Base-by-base conservation (phyloP, 2,329 filamentous ascomycete genomes). In the Phoma sp. region DNA sequence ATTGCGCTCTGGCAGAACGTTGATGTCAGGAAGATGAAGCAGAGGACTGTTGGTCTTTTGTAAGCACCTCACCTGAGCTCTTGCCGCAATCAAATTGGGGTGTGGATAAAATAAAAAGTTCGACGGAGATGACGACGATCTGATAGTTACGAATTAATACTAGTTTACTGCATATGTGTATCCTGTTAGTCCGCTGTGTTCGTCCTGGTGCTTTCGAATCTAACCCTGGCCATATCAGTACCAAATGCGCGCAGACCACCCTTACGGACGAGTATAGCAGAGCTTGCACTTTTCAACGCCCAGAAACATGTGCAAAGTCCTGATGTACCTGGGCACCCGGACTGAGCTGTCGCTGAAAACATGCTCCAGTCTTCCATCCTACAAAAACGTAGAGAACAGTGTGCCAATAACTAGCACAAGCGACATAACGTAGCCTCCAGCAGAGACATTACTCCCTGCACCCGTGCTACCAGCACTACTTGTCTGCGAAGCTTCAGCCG, bases 1-100 rank as follows among this genome's bases (percentile, higher is more conserved):
- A 58, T 67, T 25, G 60, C 61, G 11, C 25, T 68, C 25, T 71
- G 68, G 68, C 58, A 71, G 55, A 66, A 71, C 11, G 66, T 71
- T 4, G 68, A 71, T 35, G 67, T 69, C 13, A 67, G 47, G 62
- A 71, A 57, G 50, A 62, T 63, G 62, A 71, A 69, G 63, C 68
- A 71, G 61, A 68, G 68, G 58, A 71, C 66, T 7, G 41, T 71
- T 39, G 68, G 68, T 51, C 56, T 71, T 10, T 62, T 71, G 60
- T 71, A 69, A 50, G 51, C 14, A 22, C 37, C 7, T 14, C 7
- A 30, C 25, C 18, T 18, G 18, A 18, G 18, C 18, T 18, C 18
- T 18, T 18, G 18, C 18, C 18, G 2, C 18, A 18, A 18, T 18
- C 18, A 18, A 18, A 29, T 30, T 13, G 18, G 18, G 25, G 13